Evolutionary conservation across 1,284 basidiomycete genomes (phyloP).

Genomic region (Pisolithus thermaeus): DNA sequence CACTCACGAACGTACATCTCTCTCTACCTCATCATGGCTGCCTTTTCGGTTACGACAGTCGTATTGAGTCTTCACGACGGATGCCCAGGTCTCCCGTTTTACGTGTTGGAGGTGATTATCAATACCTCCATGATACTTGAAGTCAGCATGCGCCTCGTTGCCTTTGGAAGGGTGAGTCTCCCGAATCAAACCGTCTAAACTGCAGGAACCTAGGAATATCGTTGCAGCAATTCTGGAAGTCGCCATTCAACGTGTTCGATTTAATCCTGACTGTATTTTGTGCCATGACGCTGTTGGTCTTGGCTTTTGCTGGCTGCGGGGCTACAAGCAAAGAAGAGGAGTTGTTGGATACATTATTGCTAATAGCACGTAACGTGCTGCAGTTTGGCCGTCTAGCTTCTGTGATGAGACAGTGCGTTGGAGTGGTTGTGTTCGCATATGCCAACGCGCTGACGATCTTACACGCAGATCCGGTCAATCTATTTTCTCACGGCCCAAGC

Average conservation of each 20-base stretch:
- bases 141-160: conserved; percentile 82
- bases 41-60: conserved; percentile 84
- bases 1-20: conserved; percentile 78
- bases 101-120: conserved; percentile 86
- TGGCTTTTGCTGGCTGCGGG: conserved; percentile 78
- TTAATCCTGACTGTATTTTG: conserved; percentile 83
- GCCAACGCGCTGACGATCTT: conserved; percentile 9
- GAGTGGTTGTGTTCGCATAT: conserved; percentile 4
- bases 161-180: conserved; percentile 76
- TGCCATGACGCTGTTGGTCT: conserved; percentile 77
- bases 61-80: conserved; percentile 79
- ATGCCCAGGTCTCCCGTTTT: conserved; percentile 79
- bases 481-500: conserved; percentile 86
- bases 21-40: conserved; percentile 87
- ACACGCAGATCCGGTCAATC: conserved; percentile 81
- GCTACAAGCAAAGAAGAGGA: conserved; percentile 82
- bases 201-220: not conserved
- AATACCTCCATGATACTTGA: conserved; percentile 91
- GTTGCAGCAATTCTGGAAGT: conserved; percentile 90
- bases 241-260: conserved; percentile 85
- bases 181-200: not conserved
- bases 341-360: conserved; percentile 81
- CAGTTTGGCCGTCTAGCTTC: conserved; percentile 87
- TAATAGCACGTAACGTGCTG: conserved; percentile 85
- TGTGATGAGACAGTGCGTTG: conserved; percentile 82